phyloP scores from a whole-genome alignment of 2,329 filamentous ascomycete species.

The Penicillium sclerotigenum region DNA sequence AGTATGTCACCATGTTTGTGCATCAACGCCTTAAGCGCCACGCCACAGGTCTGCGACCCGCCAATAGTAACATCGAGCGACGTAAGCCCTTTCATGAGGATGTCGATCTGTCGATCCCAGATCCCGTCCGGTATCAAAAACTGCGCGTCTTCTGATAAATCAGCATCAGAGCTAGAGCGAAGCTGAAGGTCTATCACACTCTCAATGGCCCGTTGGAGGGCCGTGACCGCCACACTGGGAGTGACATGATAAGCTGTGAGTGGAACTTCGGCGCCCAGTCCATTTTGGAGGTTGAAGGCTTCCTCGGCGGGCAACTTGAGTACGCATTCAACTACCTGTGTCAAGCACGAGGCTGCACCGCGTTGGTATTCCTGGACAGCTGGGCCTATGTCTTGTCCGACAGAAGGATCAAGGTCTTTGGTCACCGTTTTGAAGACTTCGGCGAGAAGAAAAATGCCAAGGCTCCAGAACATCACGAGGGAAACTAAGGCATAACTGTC shows the following conservation, averaged over 20 bases:
- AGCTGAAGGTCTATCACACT: slow-evolving; percentile 7
- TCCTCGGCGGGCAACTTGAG: slow-evolving; percentile 13
- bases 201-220: slow-evolving; percentile 18
- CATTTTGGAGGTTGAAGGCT: slow-evolving; percentile 22
- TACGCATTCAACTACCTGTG: slow-evolving; percentile 12
- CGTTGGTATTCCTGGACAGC: slow-evolving; percentile 4
- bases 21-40: slow-evolving; percentile 13
- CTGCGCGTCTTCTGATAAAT: neutral
- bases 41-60: slow-evolving; percentile 17
- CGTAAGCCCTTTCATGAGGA: slow-evolving; percentile 22
- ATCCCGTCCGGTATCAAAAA: neutral
- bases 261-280: slow-evolving; percentile 17
- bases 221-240: slow-evolving; percentile 14
- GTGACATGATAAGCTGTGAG: slow-evolving; percentile 24
- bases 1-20: slow-evolving; percentile 18
- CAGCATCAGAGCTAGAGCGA: neutral
- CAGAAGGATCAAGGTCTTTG: neutral
- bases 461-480: slow-evolving; percentile 20
- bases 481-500: slow-evolving; percentile 7
- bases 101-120: slow-evolving; percentile 16
- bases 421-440: slow-evolving; percentile 4
- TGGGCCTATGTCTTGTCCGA: neutral
- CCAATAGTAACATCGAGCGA: slow-evolving; percentile 24
- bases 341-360: slow-evolving; percentile 10
- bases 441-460: slow-evolving; percentile 18